phyloP scores from a whole-genome alignment of 2,329 filamentous ascomycete species.

The Xylaria digitata region DNA sequence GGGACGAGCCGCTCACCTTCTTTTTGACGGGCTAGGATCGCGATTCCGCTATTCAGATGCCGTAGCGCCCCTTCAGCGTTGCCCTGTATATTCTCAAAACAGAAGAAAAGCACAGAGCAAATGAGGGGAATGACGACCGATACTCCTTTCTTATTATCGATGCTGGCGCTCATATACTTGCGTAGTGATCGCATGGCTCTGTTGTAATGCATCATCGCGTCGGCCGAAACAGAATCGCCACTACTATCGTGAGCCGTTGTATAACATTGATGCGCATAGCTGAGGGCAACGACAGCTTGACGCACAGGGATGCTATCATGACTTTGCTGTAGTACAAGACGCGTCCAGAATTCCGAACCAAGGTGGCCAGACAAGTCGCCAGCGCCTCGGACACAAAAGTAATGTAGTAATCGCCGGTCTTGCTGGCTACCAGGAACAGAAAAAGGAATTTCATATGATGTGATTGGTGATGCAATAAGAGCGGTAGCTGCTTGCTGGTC shows the following conservation, averaged over 20 bases:
- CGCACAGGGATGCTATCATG: slow-evolving; percentile 13
- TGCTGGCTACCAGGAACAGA: slow-evolving; percentile 28
- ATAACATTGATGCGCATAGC: slow-evolving; percentile 19
- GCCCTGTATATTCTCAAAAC: slow-evolving; percentile 25
- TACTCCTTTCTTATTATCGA: slow-evolving; percentile 9
- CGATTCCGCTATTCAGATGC: slow-evolving; percentile 21
- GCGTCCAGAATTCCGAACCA: slow-evolving; percentile 22
- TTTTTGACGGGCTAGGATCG: slow-evolving; percentile 14
- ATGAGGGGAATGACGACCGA: slow-evolving; percentile 17
- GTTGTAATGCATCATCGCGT: slow-evolving; percentile 16
- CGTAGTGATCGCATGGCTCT: slow-evolving; percentile 28
- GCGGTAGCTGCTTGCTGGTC: not conserved
- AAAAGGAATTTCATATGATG: slow-evolving; percentile 25
- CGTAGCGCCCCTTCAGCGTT: slow-evolving; percentile 12
- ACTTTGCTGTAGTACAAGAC: slow-evolving; percentile 28
- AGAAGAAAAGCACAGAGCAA: slow-evolving; percentile 25
- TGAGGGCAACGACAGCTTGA: slow-evolving; percentile 27
- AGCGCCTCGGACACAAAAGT: slow-evolving; percentile 26
- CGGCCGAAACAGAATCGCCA: not conserved
- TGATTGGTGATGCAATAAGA: slow-evolving; percentile 6
- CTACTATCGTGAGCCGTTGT: not conserved
- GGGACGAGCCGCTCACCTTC: not conserved
- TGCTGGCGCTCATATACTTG: slow-evolving; percentile 20
- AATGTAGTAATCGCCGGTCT: slow-evolving; percentile 26
- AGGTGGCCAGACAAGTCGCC: slow-evolving; percentile 17